phyloP scores from a whole-genome alignment of 768 basidiomycete genomes.

The Daedaleopsis sinensis region DNA sequence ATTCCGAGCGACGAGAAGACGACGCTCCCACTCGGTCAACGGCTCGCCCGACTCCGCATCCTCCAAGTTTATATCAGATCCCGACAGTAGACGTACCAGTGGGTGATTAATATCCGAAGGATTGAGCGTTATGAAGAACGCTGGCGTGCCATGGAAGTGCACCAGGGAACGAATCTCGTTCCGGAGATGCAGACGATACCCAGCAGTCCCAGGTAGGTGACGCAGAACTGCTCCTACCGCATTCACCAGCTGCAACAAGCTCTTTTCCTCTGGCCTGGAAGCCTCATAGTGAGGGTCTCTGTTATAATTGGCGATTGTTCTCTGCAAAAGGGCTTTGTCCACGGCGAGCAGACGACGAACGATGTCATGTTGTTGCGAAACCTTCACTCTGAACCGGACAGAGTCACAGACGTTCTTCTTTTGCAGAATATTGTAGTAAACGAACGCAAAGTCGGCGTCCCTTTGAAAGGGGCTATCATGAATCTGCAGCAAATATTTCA shows the following conservation, averaged over 20 bases:
- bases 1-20: not conserved
- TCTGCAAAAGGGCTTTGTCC: not conserved
- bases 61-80: not conserved
- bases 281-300: not conserved
- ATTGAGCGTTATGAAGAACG: not conserved
- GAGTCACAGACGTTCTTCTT: conserved; percentile 14
- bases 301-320: not conserved
- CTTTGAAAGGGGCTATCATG: conserved; percentile 3
- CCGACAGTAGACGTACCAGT: not conserved
- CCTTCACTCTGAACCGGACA: not conserved
- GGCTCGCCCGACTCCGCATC: not conserved
- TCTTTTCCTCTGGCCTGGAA: not conserved
- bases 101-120: conserved; percentile 1
- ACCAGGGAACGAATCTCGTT: not conserved
- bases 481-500: not conserved
- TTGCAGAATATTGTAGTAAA: conserved; percentile 23
- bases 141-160: not conserved
- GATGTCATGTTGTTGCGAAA: not conserved
- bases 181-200: not conserved
- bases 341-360: not conserved
- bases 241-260: not conserved
- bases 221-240: not conserved
- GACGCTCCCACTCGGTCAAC: not conserved
- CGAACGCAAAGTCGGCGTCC: conserved; percentile 21
- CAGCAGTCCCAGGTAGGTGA: not conserved